A percentile compares a stretch with the other conserved stretches of the same genome.
phyloP scores from a whole-genome alignment of 352 stramenopile species.

The Phytophthora cryptogea region DNA sequence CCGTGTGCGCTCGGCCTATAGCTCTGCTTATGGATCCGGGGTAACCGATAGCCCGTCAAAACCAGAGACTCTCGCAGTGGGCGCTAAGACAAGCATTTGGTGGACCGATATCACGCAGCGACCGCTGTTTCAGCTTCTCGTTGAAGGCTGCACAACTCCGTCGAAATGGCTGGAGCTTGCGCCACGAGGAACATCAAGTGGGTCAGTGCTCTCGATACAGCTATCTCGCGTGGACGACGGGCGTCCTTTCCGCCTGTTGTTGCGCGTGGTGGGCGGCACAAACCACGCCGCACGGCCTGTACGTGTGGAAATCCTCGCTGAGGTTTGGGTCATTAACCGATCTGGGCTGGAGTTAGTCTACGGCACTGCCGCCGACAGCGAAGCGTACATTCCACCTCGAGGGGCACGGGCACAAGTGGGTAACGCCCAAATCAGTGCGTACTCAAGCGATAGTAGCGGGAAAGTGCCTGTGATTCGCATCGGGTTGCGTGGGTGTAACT shows the following conservation, averaged over 20 bases:
- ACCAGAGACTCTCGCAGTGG: constrained; percentile 51
- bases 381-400: constrained; percentile 62
- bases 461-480: constrained; percentile 60
- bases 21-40: constrained; percentile 37
- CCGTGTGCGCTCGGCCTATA: constrained; percentile 48
- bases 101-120: constrained; percentile 70
- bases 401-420: constrained; percentile 67
- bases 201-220: constrained; percentile 62
- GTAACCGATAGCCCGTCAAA: constrained; percentile 37
- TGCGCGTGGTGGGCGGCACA: constrained; percentile 51
- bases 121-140: constrained; percentile 68
- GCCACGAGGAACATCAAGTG: constrained; percentile 44
- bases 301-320: constrained; percentile 45
- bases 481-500: constrained; percentile 57
- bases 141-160: constrained; percentile 60
- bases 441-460: constrained; percentile 45
- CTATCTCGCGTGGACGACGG: constrained; percentile 61
- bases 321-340: constrained; percentile 86
- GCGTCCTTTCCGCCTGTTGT: constrained; percentile 67
- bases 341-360: constrained; percentile 77
- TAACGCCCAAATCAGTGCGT: constrained; percentile 76
- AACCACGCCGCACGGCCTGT: constrained; percentile 32
- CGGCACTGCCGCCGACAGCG: constrained; percentile 63
- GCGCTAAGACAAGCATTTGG: constrained; percentile 72
- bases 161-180: constrained; percentile 77